A percentile compares a stretch with the other conserved stretches of the same genome.
Evolutionary conservation across 2,329 filamentous ascomycete species (phyloP).

Genomic region (Diaporthe sp.): DNA sequence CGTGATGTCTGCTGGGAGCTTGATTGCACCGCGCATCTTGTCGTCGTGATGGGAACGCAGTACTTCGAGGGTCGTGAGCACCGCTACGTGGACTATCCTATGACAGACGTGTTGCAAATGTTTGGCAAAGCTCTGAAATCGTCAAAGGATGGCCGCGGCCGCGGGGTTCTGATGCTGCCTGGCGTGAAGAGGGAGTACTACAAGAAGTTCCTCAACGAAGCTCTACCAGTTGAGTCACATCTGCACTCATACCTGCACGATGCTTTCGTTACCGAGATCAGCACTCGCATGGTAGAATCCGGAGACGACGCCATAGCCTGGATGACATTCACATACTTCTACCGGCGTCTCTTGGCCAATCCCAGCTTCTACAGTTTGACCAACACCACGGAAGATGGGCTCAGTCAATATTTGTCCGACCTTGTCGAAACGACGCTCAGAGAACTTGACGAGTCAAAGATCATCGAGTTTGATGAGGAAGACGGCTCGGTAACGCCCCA

Average conservation of each 20-base stretch:
- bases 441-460: constrained; percentile 91
- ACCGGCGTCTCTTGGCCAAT: constrained; percentile 92
- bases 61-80: constrained; percentile 98
- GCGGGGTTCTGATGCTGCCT: constrained; percentile 96
- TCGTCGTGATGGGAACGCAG: constrained; percentile 97
- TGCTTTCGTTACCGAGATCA: constrained; percentile 96
- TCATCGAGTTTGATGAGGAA: constrained; percentile 95
- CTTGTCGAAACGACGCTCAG: constrained; percentile 93
- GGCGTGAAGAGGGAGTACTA: constrained; percentile 97
- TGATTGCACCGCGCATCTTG: constrained; percentile 87
- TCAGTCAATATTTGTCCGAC: constrained; percentile 96
- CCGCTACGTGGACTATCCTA: constrained; percentile 94
- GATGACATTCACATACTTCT: constrained; percentile 99
- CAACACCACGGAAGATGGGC: constrained; percentile 88
- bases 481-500: constrained; percentile 90
- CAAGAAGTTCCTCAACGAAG: constrained; percentile 98
- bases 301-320: constrained; percentile 98
- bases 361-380: constrained; percentile 95
- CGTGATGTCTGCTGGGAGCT: constrained; percentile 98
- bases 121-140: constrained; percentile 92
- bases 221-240: constrained; percentile 94
- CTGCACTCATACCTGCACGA: constrained; percentile 93
- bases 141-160: constrained; percentile 82
- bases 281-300: constrained; percentile 93
- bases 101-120: constrained; percentile 97